Percentiles rank a stretch among this genome's conserved stretches.
Conservation (phyloP, 257 asterid genomes). For the Fraxinus excelsior region DNA sequence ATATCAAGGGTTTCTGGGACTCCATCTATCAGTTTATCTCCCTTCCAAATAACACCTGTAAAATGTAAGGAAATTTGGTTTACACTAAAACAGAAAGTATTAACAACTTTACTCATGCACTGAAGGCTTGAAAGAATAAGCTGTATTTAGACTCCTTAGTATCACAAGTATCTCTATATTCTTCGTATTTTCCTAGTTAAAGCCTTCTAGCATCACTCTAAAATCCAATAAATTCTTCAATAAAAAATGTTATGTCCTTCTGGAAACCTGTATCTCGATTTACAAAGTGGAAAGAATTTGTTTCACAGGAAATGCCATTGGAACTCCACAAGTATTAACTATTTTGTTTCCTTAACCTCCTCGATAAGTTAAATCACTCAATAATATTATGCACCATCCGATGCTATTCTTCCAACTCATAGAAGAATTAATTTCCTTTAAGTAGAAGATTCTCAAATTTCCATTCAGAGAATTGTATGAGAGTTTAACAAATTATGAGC, state of each 20-base stretch:
- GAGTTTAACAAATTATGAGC: background rate
- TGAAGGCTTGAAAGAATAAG: background rate
- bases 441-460: background rate
- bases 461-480: background rate
- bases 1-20: constrained; percentile 98
- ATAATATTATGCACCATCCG: background rate
- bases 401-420: background rate
- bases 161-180: constrained; percentile 4
- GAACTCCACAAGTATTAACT: background rate
- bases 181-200: background rate
- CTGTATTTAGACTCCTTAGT: constrained; percentile 12
- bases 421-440: background rate
- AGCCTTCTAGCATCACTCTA: constrained; percentile 12
- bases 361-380: background rate
- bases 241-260: background rate
- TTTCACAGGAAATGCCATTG: background rate
- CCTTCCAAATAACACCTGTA: constrained; percentile 98
- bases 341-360: background rate
- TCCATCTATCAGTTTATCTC: constrained; percentile 91
- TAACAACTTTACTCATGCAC: background rate
- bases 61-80: constrained; percentile 17
- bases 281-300: background rate
- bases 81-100: constrained; percentile 1
- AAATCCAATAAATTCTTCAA: background rate
- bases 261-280: background rate